phyloP scores from a whole-genome alignment of 2,329 filamentous ascomycete genomes.

The Trichophyton schoenleinii region DNA sequence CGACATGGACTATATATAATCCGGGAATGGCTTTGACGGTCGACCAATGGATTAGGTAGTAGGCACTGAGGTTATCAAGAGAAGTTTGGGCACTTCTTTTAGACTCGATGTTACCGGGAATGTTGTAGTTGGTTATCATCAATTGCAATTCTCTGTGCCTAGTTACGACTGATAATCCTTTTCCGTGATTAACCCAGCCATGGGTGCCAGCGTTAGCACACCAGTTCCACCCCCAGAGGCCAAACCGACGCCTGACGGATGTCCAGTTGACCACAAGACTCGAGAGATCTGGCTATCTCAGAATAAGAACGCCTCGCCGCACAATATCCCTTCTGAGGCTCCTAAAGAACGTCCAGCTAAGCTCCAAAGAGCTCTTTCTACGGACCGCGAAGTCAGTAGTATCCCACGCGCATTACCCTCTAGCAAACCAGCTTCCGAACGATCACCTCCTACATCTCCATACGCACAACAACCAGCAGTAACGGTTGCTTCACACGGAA shows the following conservation, averaged over 20 bases:
- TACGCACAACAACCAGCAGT: conserved; percentile 18
- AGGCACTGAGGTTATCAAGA: too few species aligned
- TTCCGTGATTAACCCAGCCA: conserved; percentile 13
- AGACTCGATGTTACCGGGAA: too few species aligned
- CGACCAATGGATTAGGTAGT: too few species aligned
- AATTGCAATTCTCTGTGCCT: too few species aligned
- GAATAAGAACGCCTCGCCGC: conserved; percentile 35
- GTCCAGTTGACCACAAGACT: conserved; percentile 83
- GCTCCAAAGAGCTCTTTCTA: conserved; percentile 42
- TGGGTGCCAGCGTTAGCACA: conserved; percentile 30
- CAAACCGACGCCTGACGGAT: conserved; percentile 36
- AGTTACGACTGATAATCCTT: not conserved
- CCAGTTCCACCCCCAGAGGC: conserved; percentile 17
- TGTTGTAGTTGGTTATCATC: too few species aligned
- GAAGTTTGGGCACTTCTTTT: too few species aligned
- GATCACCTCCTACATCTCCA: conserved; percentile 19
- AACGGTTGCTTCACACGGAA: conserved; percentile 21
- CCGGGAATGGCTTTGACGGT: too few species aligned
- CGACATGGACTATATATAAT: too few species aligned
- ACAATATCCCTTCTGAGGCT: conserved; percentile 20
- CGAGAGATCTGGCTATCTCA: conserved; percentile 76
- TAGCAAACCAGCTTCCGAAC: conserved; percentile 10
- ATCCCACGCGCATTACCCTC: conserved; percentile 53
- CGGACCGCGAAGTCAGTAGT: conserved; percentile 60
- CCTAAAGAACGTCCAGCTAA: conserved; percentile 16